A percentile compares a stretch with the other conserved stretches of the same genome.
Evolutionary conservation across 768 basidiomycete genomes (phyloP).

Genomic region (Phanerodontia chrysosporium): DNA sequence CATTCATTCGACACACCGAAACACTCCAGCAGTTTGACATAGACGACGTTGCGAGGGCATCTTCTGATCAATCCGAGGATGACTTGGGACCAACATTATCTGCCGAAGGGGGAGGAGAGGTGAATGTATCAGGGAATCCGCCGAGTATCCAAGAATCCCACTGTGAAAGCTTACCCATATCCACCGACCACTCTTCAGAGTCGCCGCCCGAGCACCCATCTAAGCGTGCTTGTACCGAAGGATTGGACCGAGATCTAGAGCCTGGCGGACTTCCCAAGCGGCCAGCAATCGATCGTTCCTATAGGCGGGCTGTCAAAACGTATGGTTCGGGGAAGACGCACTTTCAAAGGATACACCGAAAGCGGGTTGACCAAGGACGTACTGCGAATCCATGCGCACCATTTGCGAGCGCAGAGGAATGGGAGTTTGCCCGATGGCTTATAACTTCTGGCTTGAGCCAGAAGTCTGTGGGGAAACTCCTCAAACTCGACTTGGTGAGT

Average conservation of each 20-base stretch:
- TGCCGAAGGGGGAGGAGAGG: too few species aligned
- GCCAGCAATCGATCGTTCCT: not conserved
- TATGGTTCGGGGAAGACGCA: not conserved
- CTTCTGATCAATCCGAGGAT: too few species aligned
- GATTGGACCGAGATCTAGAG: not conserved
- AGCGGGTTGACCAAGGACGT: not conserved
- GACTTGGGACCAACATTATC: too few species aligned
- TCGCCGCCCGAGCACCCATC: not conserved
- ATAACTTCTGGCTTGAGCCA: not conserved
- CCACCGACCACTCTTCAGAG: too few species aligned
- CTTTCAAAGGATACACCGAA: not conserved
- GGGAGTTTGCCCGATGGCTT: conserved; percentile 1
- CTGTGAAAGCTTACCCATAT: too few species aligned
- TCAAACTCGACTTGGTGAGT: conserved; percentile 16
- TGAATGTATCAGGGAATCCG: too few species aligned
- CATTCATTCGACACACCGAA: too few species aligned
- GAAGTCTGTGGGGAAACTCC: not conserved
- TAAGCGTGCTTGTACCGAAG: conserved; percentile 9
- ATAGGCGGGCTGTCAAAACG: not conserved
- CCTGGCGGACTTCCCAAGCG: conserved; percentile 3
- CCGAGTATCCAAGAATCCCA: too few species aligned
- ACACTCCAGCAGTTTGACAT: too few species aligned
- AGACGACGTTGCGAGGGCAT: too few species aligned
- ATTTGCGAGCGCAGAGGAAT: conserved; percentile 4
- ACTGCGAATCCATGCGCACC: conserved; percentile 15